Percentiles rank a stretch among this genome's conserved stretches.
Conservation (phyloP, 208 protist species). For the Acanthamoeba royreba region DNA sequence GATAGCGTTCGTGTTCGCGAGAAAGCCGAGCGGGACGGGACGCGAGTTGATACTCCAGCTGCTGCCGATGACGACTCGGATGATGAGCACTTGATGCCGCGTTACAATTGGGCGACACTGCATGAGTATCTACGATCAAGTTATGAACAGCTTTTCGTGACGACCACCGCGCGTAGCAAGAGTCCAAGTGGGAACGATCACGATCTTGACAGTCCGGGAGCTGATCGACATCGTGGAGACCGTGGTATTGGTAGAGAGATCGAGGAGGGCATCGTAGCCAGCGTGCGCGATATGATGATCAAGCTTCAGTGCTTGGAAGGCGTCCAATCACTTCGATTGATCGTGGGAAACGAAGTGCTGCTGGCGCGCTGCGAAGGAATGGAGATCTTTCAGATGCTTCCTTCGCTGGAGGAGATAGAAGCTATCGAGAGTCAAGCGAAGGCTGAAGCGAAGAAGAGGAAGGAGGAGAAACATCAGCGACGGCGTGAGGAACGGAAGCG, state of each 20-base stretch:
- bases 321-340: background rate
- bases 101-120: background rate
- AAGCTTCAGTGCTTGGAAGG: background rate
- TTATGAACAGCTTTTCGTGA: background rate
- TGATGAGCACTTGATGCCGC: background rate
- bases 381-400: background rate
- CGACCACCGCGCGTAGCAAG: background rate
- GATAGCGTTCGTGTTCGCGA: background rate
- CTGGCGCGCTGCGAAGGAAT: background rate
- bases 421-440: background rate
- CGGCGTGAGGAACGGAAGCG: background rate
- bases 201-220: background rate
- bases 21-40: background rate
- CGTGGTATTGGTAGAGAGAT: background rate
- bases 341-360: background rate
- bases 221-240: background rate
- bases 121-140: background rate
- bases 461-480: background rate
- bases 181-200: background rate
- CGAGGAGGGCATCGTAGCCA: constrained; percentile 11
- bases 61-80: background rate
- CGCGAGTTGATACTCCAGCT: too few species aligned
- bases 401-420: background rate
- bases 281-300: background rate
- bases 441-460: background rate